These are phyloP conservation scores for Mucor indicus DNA, from an alignment of 371 early-diverging fungal genomes.

Conservation along the genomic window DNA sequence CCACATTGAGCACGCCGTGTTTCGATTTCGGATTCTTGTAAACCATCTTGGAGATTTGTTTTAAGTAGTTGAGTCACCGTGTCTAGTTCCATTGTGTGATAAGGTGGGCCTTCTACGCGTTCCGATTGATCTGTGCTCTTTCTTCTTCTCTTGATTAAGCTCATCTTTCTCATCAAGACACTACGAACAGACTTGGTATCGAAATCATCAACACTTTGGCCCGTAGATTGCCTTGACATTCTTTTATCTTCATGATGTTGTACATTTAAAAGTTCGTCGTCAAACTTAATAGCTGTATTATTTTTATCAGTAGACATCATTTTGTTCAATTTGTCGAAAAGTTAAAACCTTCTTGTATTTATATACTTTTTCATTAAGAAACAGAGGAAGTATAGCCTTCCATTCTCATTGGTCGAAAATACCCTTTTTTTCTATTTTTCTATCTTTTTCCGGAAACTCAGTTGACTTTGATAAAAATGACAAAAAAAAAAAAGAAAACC, in stretches of 20 bases:
- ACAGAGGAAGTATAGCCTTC: no score
- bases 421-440: no score
- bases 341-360: no score
- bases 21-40: slow-evolving; percentile 50
- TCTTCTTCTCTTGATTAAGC: slow-evolving; percentile 29
- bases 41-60: slow-evolving; percentile 58
- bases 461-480: no score
- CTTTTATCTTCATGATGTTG: slow-evolving; percentile 28
- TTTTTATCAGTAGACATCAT: no score
- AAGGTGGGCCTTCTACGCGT: slow-evolving; percentile 45
- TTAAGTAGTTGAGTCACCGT: slow-evolving; percentile 57
- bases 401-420: no score
- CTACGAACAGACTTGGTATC: slow-evolving; percentile 40
- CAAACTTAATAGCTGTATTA: slow-evolving; percentile 13
- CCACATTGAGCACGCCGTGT: slow-evolving; percentile 58
- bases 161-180: slow-evolving; percentile 32
- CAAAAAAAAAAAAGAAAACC: no score
- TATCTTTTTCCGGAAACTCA: no score
- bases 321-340: no score
- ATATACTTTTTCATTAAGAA: no score
- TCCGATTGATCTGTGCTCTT: slow-evolving; percentile 16
- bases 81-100: slow-evolving; percentile 56
- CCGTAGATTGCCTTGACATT: no score
- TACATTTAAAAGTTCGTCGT: slow-evolving; percentile 19
- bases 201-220: slow-evolving; percentile 17